These are phyloP conservation scores for Malbranchea zuffiana DNA, from an alignment of 2,329 filamentous ascomycete species.

Conservation along the genomic window DNA sequence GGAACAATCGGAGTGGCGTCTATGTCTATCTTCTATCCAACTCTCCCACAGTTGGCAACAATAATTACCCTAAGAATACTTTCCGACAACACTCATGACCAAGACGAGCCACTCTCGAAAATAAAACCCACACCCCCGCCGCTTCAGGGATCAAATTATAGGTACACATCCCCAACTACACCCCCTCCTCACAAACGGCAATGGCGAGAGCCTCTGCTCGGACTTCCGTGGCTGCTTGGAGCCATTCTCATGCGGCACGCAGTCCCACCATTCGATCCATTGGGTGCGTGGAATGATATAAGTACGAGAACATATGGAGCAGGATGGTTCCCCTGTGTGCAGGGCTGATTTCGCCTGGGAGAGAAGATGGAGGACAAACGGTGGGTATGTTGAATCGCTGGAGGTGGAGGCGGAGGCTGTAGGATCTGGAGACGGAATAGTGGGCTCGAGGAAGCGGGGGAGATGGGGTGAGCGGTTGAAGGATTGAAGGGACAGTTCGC, in stretches of 20 bases:
- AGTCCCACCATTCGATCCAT: slow-evolving; percentile 39
- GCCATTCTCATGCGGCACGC: slow-evolving; percentile 30
- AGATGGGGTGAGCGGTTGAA: slow-evolving; percentile 28
- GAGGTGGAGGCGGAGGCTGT: slow-evolving; percentile 15
- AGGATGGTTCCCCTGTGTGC: slow-evolving; percentile 29
- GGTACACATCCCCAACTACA: slow-evolving; percentile 31
- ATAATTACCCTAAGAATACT: no score
- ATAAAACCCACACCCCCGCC: no score
- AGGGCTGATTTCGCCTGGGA: slow-evolving; percentile 26
- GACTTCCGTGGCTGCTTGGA: slow-evolving; percentile 24
- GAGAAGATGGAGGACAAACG: slow-evolving; percentile 27
- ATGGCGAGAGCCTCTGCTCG: slow-evolving; percentile 25
- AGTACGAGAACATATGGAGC: slow-evolving; percentile 31
- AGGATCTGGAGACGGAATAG: neutral
- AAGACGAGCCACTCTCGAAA: no score
- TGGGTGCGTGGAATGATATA: slow-evolving; percentile 34
- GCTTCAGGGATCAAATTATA: no score
- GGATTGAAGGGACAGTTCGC: slow-evolving; percentile 32
- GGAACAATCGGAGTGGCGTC: no score
- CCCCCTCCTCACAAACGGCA: slow-evolving; percentile 32
- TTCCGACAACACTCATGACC: no score
- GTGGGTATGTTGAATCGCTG: slow-evolving; percentile 22
- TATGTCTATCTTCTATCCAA: no score
- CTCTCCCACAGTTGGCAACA: no score
- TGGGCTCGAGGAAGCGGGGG: slow-evolving; percentile 25